Conservation (phyloP, 2,329 filamentous ascomycete genomes). For the Hymenoscyphus repandus region DNA sequence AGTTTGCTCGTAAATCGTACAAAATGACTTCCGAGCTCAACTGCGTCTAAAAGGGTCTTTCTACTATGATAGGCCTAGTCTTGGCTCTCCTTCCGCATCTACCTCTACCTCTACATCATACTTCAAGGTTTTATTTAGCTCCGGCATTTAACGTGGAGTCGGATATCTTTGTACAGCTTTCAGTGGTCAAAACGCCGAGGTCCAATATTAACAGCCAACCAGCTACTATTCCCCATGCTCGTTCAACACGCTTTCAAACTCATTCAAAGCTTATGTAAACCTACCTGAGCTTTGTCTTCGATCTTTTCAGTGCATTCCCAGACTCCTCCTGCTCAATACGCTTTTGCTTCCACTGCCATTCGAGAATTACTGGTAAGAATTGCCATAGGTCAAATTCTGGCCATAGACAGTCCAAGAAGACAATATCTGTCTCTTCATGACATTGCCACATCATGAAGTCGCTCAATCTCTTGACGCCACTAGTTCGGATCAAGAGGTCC, state of each 20-base stretch:
- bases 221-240: not conserved
- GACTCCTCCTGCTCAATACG: conserved; percentile 28
- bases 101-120: not conserved
- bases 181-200: conserved; percentile 4
- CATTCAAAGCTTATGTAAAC: not conserved
- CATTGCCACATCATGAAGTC: conserved; percentile 99
- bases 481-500: conserved; percentile 87
- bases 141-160: no score
- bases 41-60: no score
- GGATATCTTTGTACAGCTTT: not conserved
- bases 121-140: not conserved
- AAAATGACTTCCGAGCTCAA: no score
- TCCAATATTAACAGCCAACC: not conserved
- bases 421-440: conserved; percentile 85
- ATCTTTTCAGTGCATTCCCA: conserved; percentile 8
- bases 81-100: not conserved
- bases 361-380: conserved; percentile 85
- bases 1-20: no score
- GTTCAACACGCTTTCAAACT: no score
- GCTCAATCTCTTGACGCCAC: conserved; percentile 84
- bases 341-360: conserved; percentile 67
- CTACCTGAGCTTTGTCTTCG: conserved; percentile 21
- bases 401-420: conserved; percentile 90
- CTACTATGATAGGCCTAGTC: not conserved
- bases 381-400: conserved; percentile 93